These are phyloP conservation scores for Lenzites betulinus DNA, from an alignment of 768 basidiomycete genomes.

Conservation along the genomic window DNA sequence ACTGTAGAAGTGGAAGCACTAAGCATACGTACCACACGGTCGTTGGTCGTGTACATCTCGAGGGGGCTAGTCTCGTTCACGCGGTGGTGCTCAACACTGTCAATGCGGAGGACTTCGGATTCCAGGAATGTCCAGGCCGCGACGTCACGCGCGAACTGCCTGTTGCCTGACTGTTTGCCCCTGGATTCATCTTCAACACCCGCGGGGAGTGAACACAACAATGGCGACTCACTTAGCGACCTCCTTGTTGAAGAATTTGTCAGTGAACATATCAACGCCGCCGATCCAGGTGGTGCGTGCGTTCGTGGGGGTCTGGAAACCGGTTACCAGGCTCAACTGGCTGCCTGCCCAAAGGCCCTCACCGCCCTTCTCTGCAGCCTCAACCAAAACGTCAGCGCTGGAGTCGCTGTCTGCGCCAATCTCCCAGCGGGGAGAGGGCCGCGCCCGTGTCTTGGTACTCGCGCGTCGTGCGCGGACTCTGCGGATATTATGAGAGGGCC, in stretches of 20 bases:
- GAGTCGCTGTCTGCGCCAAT: constrained; percentile 55
- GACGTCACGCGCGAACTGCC: constrained; percentile 71
- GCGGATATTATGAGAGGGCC: no score
- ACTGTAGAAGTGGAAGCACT: background rate
- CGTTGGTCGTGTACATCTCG: constrained; percentile 83
- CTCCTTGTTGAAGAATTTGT: constrained; percentile 68
- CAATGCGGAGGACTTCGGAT: constrained; percentile 75
- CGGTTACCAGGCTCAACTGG: constrained; percentile 75
- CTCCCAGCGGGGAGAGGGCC: no score
- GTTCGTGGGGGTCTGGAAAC: constrained; percentile 83
- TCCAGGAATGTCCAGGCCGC: constrained; percentile 93
- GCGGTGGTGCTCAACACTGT: constrained; percentile 70
- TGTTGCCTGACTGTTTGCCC: constrained; percentile 71
- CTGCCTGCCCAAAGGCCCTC: constrained; percentile 86
- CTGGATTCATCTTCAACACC: constrained; percentile 33
- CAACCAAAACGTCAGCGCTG: constrained; percentile 62
- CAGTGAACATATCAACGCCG: constrained; percentile 75
- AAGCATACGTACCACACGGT: constrained; percentile 66
- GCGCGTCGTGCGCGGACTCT: no score
- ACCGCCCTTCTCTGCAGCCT: constrained; percentile 72
- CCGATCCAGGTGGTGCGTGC: constrained; percentile 83
- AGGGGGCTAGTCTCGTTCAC: constrained; percentile 59
- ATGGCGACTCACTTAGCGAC: constrained; percentile 51
- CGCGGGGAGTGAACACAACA: background rate
- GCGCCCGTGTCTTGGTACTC: no score